Conservation (phyloP, 2,329 filamentous ascomycete species). For the Penicillium digitatum region DNA sequence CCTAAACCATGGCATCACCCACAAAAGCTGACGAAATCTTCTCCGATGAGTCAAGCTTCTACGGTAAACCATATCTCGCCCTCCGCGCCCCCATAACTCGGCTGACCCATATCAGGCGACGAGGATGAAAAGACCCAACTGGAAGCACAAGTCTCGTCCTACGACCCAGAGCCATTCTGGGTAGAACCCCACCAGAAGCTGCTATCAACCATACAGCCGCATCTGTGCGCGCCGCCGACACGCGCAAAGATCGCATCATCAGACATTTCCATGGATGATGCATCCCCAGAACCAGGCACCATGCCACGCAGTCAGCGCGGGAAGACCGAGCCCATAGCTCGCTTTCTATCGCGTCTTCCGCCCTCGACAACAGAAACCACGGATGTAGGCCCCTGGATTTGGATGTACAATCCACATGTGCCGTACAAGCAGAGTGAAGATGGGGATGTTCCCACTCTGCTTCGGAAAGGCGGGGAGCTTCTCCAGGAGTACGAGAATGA, state of each 20-base stretch:
- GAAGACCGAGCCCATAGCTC: slow-evolving; percentile 57
- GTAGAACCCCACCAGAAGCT: slow-evolving; percentile 28
- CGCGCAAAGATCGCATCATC: not conserved
- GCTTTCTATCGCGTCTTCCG: slow-evolving; percentile 65
- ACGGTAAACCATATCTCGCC: slow-evolving; percentile 29
- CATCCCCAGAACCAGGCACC: not conserved
- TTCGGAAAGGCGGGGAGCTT: slow-evolving; percentile 53
- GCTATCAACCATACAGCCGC: slow-evolving; percentile 34
- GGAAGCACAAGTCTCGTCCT: slow-evolving; percentile 49
- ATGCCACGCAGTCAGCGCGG: slow-evolving; percentile 14
- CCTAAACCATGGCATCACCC: not conserved
- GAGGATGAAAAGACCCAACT: slow-evolving; percentile 49
- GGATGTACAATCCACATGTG: slow-evolving; percentile 59
- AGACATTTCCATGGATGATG: not conserved
- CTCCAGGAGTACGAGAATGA: slow-evolving; percentile 49
- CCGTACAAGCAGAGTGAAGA: slow-evolving; percentile 40
- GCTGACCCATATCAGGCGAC: slow-evolving; percentile 49
- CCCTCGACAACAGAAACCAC: slow-evolving; percentile 57
- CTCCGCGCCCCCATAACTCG: not conserved
- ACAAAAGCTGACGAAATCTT: slow-evolving; percentile 26
- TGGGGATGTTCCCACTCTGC: slow-evolving; percentile 48
- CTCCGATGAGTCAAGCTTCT: slow-evolving; percentile 46
- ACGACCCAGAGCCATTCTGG: slow-evolving; percentile 54
- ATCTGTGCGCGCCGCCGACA: not conserved
- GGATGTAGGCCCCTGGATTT: slow-evolving; percentile 63